Evolutionary conservation across 2,329 filamentous ascomycete species (phyloP), one percentile per base, ranked within the genome.

Genomic region (Penicillium sclerotigenum): DNA sequence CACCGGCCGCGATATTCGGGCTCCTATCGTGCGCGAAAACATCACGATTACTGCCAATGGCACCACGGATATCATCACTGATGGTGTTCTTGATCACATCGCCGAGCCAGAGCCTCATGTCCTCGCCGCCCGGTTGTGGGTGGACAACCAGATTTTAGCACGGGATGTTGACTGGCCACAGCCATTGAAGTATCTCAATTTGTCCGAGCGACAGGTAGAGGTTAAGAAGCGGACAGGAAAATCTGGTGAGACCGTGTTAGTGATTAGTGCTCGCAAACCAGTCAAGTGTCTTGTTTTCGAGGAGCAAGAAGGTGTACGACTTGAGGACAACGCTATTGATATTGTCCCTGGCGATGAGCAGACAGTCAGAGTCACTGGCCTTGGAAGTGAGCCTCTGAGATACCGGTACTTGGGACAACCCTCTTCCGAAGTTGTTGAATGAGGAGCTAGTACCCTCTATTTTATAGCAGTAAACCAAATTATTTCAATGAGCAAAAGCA

Each of bases 231-330:
- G 71, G 24, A 73, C 74, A n/a, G 68, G 72, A 38, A 74, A 71
- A 41, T 55, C 58, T 3, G 48, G 54, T 24, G 48, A 60, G 54
- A 61, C 50, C 1, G 76, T 83, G 34, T 38, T 63, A n/a, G 63
- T 71, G 29, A 73, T 84, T 60, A 78, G 66, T 60, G 76, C 79
- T 6, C 65, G 72, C 45, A 80, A 79, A 68, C 82, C 83, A 2
- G 82, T 82, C 2, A 85, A 85, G 61, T 82, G 82, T 13, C 69
- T 85, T n/a, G 82, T 84, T 4, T 83, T 84, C 60, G 82, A 84
- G 66, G 83, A 84, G 64, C 69, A 80, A 50, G 77, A 81, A 51
- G 81, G 80, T 11, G 77, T 84, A 40, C 73, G 77, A 13, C 69
- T 83, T 20, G 76, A 79, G 49, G 82, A 85, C 65, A 84, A 80